phyloP scores from a whole-genome alignment of 2,329 filamentous ascomycete genomes.

The Fusarium poae region DNA sequence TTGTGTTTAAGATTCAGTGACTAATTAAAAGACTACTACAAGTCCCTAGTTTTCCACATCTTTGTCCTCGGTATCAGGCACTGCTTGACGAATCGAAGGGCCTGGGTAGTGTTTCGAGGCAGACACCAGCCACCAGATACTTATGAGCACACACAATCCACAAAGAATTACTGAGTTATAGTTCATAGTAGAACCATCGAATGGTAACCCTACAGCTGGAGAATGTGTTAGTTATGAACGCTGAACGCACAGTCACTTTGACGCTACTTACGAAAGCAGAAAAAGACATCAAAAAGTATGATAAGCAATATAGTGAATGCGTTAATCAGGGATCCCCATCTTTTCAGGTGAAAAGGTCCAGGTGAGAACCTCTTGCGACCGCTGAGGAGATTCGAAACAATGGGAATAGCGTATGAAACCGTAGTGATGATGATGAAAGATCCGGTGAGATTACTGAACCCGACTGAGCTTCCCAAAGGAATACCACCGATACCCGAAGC shows the following conservation, averaged over 20 bases:
- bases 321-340: conserved; percentile 29
- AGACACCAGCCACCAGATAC: conserved; percentile 40
- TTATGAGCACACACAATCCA: conserved; percentile 36
- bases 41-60: not conserved
- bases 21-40: not conserved
- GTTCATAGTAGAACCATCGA: conserved; percentile 45
- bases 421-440: conserved; percentile 49
- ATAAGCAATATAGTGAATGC: conserved; percentile 39
- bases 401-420: conserved; percentile 45
- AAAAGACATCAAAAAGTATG: conserved; percentile 43
- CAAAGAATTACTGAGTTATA: conserved; percentile 46
- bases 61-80: not conserved
- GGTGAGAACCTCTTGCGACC: conserved; percentile 32
- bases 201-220: conserved; percentile 40
- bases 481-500: conserved; percentile 46
- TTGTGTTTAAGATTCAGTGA: not conserved
- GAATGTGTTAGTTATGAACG: not conserved
- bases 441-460: conserved; percentile 46
- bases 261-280: conserved; percentile 46
- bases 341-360: conserved; percentile 37
- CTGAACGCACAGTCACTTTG: not conserved
- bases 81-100: conserved; percentile 27
- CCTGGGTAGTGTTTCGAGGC: conserved; percentile 42
- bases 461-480: conserved; percentile 44
- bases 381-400: conserved; percentile 37